Evolutionary conservation across 202 grass and related monocot species (phyloP).

Genomic region (Bolboschoenoplectus hybrid): DNA sequence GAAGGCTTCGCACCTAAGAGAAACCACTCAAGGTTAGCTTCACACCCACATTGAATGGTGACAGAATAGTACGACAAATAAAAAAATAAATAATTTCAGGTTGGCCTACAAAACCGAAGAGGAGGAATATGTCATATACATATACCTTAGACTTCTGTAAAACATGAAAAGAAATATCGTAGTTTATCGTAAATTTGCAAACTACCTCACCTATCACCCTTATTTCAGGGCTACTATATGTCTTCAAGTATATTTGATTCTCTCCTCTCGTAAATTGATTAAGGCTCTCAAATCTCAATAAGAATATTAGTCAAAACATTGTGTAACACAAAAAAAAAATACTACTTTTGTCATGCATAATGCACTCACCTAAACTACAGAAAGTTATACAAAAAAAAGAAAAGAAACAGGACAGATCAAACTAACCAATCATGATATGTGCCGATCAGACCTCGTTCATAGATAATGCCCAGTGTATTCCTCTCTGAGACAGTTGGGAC

Average conservation of each 20-base stretch:
- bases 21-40: slow-evolving; percentile 35
- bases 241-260: slow-evolving; percentile 4
- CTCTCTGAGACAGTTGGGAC: slow-evolving; percentile 65
- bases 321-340: background rate
- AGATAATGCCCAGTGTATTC: slow-evolving; percentile 71
- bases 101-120: background rate
- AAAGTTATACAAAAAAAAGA: slow-evolving; percentile 21
- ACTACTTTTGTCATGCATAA: background rate
- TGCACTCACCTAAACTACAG: slow-evolving; percentile 25
- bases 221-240: background rate
- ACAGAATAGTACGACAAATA: background rate
- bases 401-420: slow-evolving; percentile 3
- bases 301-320: slow-evolving; percentile 29
- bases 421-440: slow-evolving; percentile 97
- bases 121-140: background rate
- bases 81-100: background rate
- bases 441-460: slow-evolving; percentile 89
- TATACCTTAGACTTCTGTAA: background rate
- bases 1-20: slow-evolving; percentile 81
- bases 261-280: background rate
- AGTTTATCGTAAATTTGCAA: background rate
- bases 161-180: slow-evolving; percentile 14
- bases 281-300: slow-evolving; percentile 10
- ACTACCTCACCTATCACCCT: background rate
- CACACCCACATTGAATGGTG: background rate